Conservation (phyloP, 331 rosid species). For the Arachis monticola region DNA sequence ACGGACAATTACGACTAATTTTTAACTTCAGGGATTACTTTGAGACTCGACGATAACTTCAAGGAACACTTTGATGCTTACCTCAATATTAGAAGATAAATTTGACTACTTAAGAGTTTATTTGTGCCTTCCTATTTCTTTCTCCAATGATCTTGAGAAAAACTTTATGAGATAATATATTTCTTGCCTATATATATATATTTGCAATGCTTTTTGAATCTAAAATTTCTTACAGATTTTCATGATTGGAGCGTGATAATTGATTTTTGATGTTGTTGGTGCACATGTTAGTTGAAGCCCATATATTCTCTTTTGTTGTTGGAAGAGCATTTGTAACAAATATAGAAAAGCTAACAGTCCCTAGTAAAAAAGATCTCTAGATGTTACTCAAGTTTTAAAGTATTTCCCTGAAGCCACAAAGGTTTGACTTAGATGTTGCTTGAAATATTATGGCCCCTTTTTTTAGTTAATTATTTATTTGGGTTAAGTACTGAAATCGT, state of each 20-base stretch:
- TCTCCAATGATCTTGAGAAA: constrained; percentile 11
- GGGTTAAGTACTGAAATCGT: too few species aligned
- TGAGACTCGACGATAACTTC: too few species aligned
- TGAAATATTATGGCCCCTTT: constrained; percentile 13
- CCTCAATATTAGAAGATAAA: neutral
- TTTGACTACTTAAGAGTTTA: neutral
- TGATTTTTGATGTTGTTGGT: constrained; percentile 44
- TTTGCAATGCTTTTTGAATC: constrained; percentile 7
- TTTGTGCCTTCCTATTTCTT: constrained; percentile 23
- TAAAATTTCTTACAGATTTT: constrained; percentile 21
- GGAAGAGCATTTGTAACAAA: constrained; percentile 99
- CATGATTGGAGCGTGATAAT: constrained; percentile 16
- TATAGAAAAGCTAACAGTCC: constrained; percentile 84
- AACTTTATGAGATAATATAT: constrained; percentile 28
- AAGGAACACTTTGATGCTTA: too few species aligned
- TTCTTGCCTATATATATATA: constrained; percentile 6
- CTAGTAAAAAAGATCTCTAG: constrained; percentile 85
- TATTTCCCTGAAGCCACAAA: constrained; percentile 80
- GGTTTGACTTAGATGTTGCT: constrained; percentile 58
- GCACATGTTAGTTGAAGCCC: constrained; percentile 97
- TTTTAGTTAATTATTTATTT: constrained; percentile 13
- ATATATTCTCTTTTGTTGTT: constrained; percentile 97
- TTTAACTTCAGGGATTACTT: too few species aligned
- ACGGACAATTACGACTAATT: too few species aligned
- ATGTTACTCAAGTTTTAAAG: constrained; percentile 69